These are phyloP conservation scores for Anacardium occidentale DNA, from an alignment of 345 rosid species.

Conservation along the genomic window DNA sequence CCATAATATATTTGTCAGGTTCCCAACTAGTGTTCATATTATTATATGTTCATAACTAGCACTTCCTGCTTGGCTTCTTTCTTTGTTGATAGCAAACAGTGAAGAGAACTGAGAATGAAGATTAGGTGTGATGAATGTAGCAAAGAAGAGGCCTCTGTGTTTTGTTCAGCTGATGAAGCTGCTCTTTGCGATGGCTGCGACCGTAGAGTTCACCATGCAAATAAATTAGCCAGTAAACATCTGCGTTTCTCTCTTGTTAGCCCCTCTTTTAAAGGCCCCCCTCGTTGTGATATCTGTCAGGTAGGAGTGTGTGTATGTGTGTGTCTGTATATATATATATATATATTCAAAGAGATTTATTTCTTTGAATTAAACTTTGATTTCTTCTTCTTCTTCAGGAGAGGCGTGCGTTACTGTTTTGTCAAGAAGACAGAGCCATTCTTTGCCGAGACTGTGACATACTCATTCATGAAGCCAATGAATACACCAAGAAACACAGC, in stretches of 20 bases:
- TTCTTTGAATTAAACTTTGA: background rate
- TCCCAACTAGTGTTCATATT: background rate
- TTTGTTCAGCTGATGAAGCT: constrained; percentile 82
- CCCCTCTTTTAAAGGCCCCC: constrained; percentile 51
- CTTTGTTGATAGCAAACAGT: background rate
- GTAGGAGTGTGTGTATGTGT: too few species aligned
- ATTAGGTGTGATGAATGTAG: constrained; percentile 72
- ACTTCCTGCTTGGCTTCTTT: background rate
- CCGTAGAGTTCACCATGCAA: constrained; percentile 64
- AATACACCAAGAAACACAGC: constrained; percentile 66
- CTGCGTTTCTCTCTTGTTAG: constrained; percentile 53
- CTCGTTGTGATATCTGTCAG: constrained; percentile 79
- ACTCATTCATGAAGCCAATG: constrained; percentile 61
- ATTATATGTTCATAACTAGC: background rate
- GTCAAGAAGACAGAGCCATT: constrained; percentile 84
- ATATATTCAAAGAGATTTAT: background rate
- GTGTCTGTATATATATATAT: too few species aligned
- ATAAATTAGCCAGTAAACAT: constrained; percentile 67
- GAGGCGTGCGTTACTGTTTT: constrained; percentile 64
- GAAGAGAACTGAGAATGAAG: constrained; percentile 38
- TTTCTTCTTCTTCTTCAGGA: constrained; percentile 35
- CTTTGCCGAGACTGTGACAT: constrained; percentile 83
- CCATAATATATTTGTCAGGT: constrained; percentile 29
- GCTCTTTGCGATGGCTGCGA: constrained; percentile 68
- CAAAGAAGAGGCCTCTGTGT: constrained; percentile 52